phyloP scores from a whole-genome alignment of 257 asterid genomes.

The Salvia miltiorrhiza region DNA sequence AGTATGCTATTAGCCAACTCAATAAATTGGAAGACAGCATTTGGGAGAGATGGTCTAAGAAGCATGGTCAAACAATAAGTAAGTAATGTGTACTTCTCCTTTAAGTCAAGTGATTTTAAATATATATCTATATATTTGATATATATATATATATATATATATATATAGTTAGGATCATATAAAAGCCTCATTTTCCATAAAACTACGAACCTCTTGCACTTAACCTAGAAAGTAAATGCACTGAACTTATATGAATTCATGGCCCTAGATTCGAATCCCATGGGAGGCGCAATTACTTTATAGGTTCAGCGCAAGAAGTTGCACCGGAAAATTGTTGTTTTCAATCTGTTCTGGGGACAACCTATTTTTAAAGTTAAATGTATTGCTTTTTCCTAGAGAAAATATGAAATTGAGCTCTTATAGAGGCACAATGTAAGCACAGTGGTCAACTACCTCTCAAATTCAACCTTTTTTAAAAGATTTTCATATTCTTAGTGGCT shows the following conservation, averaged over 20 bases:
- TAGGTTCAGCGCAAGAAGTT: too few species aligned
- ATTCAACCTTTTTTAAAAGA: neutral
- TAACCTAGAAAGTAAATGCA: too few species aligned
- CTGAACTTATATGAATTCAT: too few species aligned
- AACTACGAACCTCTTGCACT: too few species aligned
- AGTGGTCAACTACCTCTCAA: neutral
- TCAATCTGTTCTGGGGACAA: neutral
- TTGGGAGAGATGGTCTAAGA: conserved; percentile 76
- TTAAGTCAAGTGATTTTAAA: neutral
- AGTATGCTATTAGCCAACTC: conserved; percentile 92
- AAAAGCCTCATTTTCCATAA: too few species aligned
- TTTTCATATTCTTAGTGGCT: neutral
- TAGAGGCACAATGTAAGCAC: neutral
- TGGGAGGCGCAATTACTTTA: too few species aligned
- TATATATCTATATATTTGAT: neutral
- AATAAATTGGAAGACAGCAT: conserved; percentile 92
- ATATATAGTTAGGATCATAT: too few species aligned
- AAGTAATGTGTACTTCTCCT: conserved; percentile 21
- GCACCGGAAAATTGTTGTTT: neutral
- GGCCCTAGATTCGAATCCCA: too few species aligned
- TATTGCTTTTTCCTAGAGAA: neutral
- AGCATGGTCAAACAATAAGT: conserved; percentile 44
- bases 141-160: too few species aligned
- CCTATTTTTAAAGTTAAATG: neutral
- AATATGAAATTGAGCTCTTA: neutral